Evolutionary conservation across 1,284 basidiomycete genomes (phyloP).

Genomic region (Melampsora abietis-canadensis): DNA sequence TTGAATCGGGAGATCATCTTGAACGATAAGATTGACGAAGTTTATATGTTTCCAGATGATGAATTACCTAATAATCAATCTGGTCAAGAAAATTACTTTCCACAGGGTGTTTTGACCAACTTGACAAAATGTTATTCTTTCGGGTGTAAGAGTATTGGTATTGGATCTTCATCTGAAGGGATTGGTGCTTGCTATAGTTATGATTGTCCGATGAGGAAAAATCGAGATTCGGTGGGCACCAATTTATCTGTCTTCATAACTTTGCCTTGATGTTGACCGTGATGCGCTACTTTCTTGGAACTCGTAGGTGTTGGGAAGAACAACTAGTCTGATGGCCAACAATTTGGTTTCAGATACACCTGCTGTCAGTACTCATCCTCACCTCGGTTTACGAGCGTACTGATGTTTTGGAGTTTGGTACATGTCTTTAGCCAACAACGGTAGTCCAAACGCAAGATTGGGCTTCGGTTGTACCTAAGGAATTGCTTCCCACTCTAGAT

Average conservation of each 20-base stretch:
- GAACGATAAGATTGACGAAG: slow-evolving; percentile 86
- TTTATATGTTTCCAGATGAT: slow-evolving; percentile 93
- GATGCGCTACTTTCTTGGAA: too few species aligned
- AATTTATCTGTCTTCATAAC: background rate
- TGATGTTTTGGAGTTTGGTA: background rate
- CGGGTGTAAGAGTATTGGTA: slow-evolving; percentile 64
- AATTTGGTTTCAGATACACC: background rate
- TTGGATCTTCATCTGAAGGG: background rate
- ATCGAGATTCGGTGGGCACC: background rate
- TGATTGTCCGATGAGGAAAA: slow-evolving; percentile 21
- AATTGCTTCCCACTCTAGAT: slow-evolving; percentile 67
- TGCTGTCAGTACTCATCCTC: slow-evolving; percentile 10
- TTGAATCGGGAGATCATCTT: slow-evolving; percentile 59
- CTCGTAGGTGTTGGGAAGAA: background rate
- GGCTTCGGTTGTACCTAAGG: slow-evolving; percentile 67
- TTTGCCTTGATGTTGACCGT: background rate
- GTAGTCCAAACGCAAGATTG: slow-evolving; percentile 74
- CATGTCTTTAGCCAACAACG: slow-evolving; percentile 63
- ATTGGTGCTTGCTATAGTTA: slow-evolving; percentile 20
- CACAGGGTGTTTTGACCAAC: slow-evolving; percentile 23
- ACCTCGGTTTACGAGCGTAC: background rate
- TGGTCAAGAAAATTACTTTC: slow-evolving; percentile 32
- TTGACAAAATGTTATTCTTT: slow-evolving; percentile 60
- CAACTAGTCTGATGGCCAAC: background rate
- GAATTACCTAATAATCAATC: slow-evolving; percentile 50